Base-by-base conservation (phyloP, 768 basidiomycete species). In the Agaricus blazei region DNA sequence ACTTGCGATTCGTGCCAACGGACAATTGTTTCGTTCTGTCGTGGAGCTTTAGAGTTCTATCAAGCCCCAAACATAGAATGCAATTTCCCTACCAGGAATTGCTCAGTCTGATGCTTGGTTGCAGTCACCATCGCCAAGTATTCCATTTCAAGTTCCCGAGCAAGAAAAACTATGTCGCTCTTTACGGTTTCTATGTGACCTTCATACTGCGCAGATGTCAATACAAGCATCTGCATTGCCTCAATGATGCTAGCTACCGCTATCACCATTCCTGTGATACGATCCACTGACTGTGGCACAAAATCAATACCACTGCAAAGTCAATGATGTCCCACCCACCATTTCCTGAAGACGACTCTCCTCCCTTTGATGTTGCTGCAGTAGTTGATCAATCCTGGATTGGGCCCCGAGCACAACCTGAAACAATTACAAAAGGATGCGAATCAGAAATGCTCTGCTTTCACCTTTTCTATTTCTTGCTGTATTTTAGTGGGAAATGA, bases 1-100 rank as follows among this genome's bases (percentile, higher is more conserved):
- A 42, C 12, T 34, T n/a, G 42, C 41, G 34, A 49, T n/a, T 49
- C 48, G 14, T 43, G 54, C 54, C 54, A 55, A n/a, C 29, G 47
- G n/a, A 14, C 38, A 9, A 41, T 31, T 23, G 42, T 34, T 26
- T 44, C 54, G 15, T 48, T 36, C 54, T 55, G 41, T 14, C 8
- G 7, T 23, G 15, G 23, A 41, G 15, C 14, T 6, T 41, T 41
- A 41, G 40, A 4, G 2, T 41, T 41, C n/a, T 23, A 23, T 54
- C 24, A 54, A 23, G 9, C 14, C n/a, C 19, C 23, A 19, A 23
- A 1, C 23, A 23, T n/a, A 19, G 24, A 7, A 28, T 3, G 7
- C 3, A 34, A 31, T 15, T n/a, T 24, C 4, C 28, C 24, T 26
- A 31, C 28, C 15, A 14, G 36, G 49, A 38, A 34, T 19, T n/a